Conservation (phyloP, 306 rosid species). For the Prunus fruticosa region DNA sequence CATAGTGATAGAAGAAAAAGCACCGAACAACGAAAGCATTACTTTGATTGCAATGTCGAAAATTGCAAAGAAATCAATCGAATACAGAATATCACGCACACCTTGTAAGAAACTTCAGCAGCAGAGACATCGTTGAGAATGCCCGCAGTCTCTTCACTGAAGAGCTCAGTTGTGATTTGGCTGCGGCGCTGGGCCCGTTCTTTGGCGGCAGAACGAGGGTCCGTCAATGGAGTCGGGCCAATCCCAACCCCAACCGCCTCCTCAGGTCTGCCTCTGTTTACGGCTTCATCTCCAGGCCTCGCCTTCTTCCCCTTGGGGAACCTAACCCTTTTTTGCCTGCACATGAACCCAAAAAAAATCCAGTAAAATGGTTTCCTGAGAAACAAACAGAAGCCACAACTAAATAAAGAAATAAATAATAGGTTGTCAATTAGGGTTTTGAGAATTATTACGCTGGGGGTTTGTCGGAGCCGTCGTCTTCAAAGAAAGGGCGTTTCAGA, state of each 20-base stretch:
- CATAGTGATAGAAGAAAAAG: too few species aligned
- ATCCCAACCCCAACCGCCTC: neutral
- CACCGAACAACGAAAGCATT: too few species aligned
- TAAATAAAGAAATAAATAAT: neutral
- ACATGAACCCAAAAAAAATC: neutral
- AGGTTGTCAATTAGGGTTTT: constrained; percentile 23
- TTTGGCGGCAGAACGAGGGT: constrained; percentile 63
- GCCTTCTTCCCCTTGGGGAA: constrained; percentile 91
- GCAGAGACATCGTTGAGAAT: constrained; percentile 31
- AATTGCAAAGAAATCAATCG: neutral
- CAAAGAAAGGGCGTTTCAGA: neutral
- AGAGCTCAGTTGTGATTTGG: constrained; percentile 51
- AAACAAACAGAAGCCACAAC: neutral
- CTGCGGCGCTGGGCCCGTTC: constrained; percentile 58
- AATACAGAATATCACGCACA: neutral
- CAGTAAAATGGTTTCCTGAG: neutral
- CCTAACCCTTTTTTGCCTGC: constrained; percentile 53
- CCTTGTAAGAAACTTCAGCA: constrained; percentile 56
- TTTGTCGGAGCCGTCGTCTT: constrained; percentile 3
- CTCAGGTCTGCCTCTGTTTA: constrained; percentile 35
- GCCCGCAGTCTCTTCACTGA: constrained; percentile 44
- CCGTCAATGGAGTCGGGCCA: constrained; percentile 25
- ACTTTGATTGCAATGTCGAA: too few species aligned
- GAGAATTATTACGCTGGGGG: neutral
- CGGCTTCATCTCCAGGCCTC: constrained; percentile 49